phyloP scores from a whole-genome alignment of 2,329 filamentous ascomycete species.

The Fusarium odoratissimum region DNA sequence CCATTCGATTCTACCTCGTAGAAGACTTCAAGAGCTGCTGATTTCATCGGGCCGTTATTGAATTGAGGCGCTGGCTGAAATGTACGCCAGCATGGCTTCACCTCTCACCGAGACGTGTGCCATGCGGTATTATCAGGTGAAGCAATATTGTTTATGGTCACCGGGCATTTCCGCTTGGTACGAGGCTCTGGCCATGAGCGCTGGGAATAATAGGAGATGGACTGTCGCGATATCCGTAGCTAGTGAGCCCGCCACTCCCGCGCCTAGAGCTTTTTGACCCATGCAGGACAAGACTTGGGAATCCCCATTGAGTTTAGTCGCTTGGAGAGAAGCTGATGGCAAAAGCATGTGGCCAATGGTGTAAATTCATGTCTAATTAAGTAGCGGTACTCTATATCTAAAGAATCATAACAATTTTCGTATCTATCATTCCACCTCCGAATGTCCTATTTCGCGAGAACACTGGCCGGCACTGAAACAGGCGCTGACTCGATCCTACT shows the following conservation, averaged over 20 bases:
- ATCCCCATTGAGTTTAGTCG: neutral
- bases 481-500: slow-evolving; percentile 20
- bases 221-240: no score
- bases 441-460: neutral
- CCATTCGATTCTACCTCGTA: neutral
- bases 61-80: neutral
- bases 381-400: neutral
- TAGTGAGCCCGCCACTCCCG: neutral
- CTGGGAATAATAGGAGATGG: neutral
- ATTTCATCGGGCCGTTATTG: neutral
- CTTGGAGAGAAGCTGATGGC: neutral
- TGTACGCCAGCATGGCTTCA: fast-evolving
- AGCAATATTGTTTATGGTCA: neutral
- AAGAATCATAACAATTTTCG: neutral
- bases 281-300: neutral
- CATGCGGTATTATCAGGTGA: neutral
- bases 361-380: neutral
- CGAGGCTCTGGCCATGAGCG: no score
- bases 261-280: neutral
- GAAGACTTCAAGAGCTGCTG: neutral
- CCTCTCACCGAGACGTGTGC: neutral
- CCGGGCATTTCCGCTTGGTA: neutral
- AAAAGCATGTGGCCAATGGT: no score
- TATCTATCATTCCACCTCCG: fast-evolving
- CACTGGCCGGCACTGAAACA: slow-evolving; percentile 9